These are phyloP conservation scores for Xylariaceae sp. DNA, from an alignment of 2,329 filamentous ascomycete species.

Conservation along the genomic window DNA sequence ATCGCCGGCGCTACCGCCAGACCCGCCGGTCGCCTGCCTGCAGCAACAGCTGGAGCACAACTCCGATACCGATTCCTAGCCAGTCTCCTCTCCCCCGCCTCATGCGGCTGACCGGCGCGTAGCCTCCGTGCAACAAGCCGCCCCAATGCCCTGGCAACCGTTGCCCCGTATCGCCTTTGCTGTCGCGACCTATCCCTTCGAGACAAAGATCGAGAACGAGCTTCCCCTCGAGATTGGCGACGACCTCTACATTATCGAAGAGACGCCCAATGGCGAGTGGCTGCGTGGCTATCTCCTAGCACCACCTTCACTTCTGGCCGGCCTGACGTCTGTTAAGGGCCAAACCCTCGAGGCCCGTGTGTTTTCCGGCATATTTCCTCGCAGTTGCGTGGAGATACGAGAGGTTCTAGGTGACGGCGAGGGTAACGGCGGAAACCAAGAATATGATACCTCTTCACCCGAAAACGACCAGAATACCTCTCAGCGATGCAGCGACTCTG, in stretches of 20 bases:
- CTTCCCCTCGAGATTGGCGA: constrained; percentile 96
- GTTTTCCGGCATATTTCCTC: constrained; percentile 96
- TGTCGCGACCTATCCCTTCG: constrained; percentile 91
- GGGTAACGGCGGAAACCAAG: constrained; percentile 57
- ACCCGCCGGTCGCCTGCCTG: constrained; percentile 15
- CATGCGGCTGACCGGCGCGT: constrained; percentile 34
- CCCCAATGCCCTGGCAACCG: constrained; percentile 89
- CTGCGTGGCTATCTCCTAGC: constrained; percentile 93
- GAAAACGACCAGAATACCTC: constrained; percentile 33
- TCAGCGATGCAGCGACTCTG: constrained; percentile 45
- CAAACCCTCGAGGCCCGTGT: constrained; percentile 93
- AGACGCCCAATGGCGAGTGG: constrained; percentile 89
- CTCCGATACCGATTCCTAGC: constrained; percentile 10
- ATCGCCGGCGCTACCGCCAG: not conserved
- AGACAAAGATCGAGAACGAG: constrained; percentile 79
- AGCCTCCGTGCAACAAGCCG: constrained; percentile 31
- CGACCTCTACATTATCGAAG: constrained; percentile 97
- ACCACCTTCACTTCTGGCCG: constrained; percentile 86
- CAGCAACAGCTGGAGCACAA: constrained; percentile 14
- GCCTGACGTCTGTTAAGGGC: constrained; percentile 83
- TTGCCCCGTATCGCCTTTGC: constrained; percentile 96
- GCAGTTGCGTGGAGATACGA: constrained; percentile 89
- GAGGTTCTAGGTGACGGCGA: constrained; percentile 80
- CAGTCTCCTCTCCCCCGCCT: constrained; percentile 17
- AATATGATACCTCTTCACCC: constrained; percentile 38